phyloP scores from a whole-genome alignment of 148 eudicot species.

The Suaeda aralocaspica region DNA sequence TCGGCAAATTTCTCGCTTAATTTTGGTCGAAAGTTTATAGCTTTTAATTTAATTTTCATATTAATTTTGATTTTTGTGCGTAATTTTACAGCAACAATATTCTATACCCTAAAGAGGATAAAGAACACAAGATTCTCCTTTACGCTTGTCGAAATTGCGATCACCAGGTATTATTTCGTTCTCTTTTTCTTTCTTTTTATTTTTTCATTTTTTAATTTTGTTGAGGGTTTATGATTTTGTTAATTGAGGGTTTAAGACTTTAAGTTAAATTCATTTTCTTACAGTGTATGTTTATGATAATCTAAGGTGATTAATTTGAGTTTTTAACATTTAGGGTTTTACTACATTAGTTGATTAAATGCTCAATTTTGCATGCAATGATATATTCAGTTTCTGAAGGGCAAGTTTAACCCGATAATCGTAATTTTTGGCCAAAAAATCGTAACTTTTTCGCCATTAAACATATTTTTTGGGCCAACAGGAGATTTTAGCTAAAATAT shows the following conservation, averaged over 20 bases:
- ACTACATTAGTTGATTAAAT: neutral
- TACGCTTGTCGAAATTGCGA: constrained; percentile 96
- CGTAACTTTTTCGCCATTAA: too few relatives aligned
- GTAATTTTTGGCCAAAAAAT: too few relatives aligned
- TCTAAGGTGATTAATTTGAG: neutral
- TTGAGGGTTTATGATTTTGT: neutral
- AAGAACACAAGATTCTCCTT: constrained; percentile 74
- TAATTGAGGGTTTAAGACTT: neutral
- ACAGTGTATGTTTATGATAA: neutral
- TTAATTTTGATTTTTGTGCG: neutral
- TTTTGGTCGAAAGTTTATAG: neutral
- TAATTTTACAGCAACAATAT: constrained; percentile 72
- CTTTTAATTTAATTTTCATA: neutral
- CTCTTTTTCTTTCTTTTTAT: neutral
- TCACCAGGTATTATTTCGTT: constrained; percentile 54
- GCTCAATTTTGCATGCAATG: neutral
- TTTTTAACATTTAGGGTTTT: neutral
- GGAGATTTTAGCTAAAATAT: too few relatives aligned
- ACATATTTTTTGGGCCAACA: too few relatives aligned
- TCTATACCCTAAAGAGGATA: constrained; percentile 91
- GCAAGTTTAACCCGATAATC: too few relatives aligned
- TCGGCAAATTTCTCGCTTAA: neutral
- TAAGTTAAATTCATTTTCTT: neutral
- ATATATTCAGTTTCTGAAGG: too few relatives aligned
- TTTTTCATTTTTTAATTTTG: neutral